These are phyloP conservation scores for Phytophthora agathidicida DNA, from an alignment of 352 stramenopile genomes.

Conservation along the genomic window DNA sequence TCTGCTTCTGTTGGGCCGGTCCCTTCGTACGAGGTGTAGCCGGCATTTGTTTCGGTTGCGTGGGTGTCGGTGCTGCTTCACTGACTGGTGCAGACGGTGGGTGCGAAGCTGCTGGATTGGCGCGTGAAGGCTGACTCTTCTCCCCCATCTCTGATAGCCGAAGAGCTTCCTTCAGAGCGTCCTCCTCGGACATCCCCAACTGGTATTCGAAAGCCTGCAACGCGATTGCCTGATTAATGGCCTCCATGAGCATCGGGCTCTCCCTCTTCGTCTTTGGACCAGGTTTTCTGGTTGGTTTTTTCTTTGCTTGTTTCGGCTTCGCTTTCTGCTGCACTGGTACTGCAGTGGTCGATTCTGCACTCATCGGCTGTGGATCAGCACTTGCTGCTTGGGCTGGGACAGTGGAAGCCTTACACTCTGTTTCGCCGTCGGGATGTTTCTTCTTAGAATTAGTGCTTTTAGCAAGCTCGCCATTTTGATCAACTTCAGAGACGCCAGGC, in stretches of 20 bases:
- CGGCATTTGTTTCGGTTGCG: constrained; percentile 19
- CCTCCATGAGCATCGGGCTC: constrained; percentile 5
- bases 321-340: constrained; percentile 2
- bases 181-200: constrained; percentile 38
- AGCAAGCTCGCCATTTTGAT: background rate
- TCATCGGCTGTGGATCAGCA: background rate
- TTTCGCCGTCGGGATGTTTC: background rate
- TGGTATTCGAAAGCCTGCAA: constrained; percentile 40
- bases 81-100: background rate
- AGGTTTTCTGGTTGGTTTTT: constrained; percentile 2
- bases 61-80: constrained; percentile 9
- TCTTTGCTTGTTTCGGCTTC: constrained; percentile 10
- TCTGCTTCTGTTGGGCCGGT: constrained; percentile 13
- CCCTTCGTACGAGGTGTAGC: constrained; percentile 15
- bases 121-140: constrained; percentile 6
- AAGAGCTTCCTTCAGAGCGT: constrained; percentile 37
- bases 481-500: background rate
- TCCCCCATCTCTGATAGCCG: constrained; percentile 34
- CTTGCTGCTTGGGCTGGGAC: background rate
- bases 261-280: constrained; percentile 3
- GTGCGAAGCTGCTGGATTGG: constrained; percentile 10
- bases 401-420: constrained; percentile 2
- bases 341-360: background rate
- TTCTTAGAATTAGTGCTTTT: background rate
- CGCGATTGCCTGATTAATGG: constrained; percentile 33